Evolutionary conservation across 192 early-diverging fungal genomes (phyloP), one percentile per base, ranked within the genome.

Genomic region (Backusella parvicylindrica): DNA sequence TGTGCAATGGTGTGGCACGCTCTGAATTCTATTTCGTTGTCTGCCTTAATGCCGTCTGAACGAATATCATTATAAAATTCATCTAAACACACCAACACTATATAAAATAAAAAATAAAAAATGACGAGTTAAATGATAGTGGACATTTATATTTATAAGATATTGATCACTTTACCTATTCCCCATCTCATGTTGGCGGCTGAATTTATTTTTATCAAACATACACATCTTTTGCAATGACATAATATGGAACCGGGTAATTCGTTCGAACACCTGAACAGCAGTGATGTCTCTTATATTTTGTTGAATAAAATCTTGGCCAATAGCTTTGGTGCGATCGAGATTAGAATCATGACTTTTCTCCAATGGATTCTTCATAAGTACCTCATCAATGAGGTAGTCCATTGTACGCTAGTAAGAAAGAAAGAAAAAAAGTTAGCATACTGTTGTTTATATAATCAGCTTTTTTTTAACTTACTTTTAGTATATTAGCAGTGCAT

Each of bases 1-100:
- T 95, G 92, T 21, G 88, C 84, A 13, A 95, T 84, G 23, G 96
- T 85, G 73, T 94, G 91, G 84, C 96, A 98, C 0, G 95, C 96
- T 53, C 91, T 88, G 76, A 98, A 96, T 82, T 98, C 95, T 3
- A 94, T 86, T 83, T 98, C 95, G 67, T 98, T 96, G 0, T 89
- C 84, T 32, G 86, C 89, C 1, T 66, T 53, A 6, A 85, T 76
- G 15, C 86, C 86, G 1, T 84, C 82, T 18, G 81, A 77, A 21
- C 85, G 74, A 70, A 90, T 81, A 77, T 98, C 96, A 37, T 91
- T 86, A 78, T 98, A 98, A 64, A 92, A 94, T 85, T 96, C 93
- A 41, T 87, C 88, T 73, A 98, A 83, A 76, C 89, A 93, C 71
- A 93, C 87, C 35, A 98, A 85, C 31, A 93, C 93, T 70, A 73